Evolutionary conservation across 768 basidiomycete species (phyloP).

Genomic region (Tubosaeta sp.): DNA sequence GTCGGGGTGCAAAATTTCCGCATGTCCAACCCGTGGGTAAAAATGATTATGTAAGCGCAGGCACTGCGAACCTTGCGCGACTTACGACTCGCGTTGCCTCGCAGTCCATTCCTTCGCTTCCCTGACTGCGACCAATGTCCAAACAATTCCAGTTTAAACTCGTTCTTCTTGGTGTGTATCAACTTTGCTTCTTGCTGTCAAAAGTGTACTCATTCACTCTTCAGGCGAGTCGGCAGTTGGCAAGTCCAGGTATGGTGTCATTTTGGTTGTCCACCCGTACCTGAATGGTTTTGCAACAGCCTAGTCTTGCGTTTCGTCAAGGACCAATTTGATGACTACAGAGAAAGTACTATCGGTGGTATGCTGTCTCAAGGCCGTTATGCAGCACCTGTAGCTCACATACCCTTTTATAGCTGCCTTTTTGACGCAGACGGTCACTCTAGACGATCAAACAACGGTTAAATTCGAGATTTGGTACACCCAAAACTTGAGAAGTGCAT

Average conservation of each 20-base stretch:
- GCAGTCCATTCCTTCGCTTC: constrained; percentile 15
- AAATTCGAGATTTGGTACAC: constrained; percentile 97
- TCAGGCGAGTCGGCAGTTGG: constrained; percentile 96
- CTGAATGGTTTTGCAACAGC: constrained; percentile 40
- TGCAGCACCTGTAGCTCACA: constrained; percentile 12
- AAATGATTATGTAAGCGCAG: constrained; percentile 22
- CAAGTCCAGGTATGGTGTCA: constrained; percentile 71
- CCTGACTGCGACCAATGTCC: constrained; percentile 58
- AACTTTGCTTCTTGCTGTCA: neutral
- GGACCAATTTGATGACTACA: constrained; percentile 93
- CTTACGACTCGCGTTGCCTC: neutral
- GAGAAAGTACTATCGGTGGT: constrained; percentile 94
- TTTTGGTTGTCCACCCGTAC: constrained; percentile 19
- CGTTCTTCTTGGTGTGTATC: constrained; percentile 76
- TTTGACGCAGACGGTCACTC: constrained; percentile 93
- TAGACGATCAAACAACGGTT: constrained; percentile 85
- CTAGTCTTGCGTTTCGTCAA: constrained; percentile 95
- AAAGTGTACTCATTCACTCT: constrained; percentile 7
- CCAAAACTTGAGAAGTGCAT: neutral
- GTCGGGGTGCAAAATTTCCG: constrained; percentile 33
- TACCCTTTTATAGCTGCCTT: constrained; percentile 69
- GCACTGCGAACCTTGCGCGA: constrained; percentile 9
- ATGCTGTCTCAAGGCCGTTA: constrained; percentile 1
- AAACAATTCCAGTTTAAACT: constrained; percentile 95
- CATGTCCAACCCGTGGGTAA: constrained; percentile 26